These are phyloP conservation scores for Chrysopogon serrulatus DNA, from an alignment of 176 grass and related monocot species.

Conservation along the genomic window DNA sequence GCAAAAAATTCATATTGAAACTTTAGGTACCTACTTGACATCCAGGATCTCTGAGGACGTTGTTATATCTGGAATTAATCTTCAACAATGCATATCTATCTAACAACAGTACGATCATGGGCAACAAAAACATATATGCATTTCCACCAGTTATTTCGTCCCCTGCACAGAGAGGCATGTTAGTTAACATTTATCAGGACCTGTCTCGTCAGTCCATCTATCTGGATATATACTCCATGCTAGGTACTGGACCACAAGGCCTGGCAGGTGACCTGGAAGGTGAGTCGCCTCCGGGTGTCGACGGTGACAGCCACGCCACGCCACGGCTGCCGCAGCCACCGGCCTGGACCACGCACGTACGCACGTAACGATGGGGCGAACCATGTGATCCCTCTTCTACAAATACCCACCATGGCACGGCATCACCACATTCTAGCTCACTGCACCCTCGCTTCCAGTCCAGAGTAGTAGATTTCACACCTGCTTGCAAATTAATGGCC, in stretches of 20 bases:
- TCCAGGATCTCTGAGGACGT: too few relatives aligned
- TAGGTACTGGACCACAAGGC: neutral
- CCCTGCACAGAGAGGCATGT: neutral
- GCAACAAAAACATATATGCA: neutral
- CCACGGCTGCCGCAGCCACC: neutral
- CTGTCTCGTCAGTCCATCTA: neutral
- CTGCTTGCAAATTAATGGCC: slow-evolving; percentile 38
- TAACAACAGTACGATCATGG: neutral
- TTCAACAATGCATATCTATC: too few relatives aligned
- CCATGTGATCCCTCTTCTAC: neutral
- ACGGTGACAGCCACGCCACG: neutral
- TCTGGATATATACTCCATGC: neutral
- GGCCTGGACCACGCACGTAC: neutral
- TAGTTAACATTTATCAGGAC: neutral
- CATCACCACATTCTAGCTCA: neutral
- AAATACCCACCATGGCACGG: neutral
- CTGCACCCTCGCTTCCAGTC: neutral
- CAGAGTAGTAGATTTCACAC: too few relatives aligned
- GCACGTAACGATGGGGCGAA: neutral
- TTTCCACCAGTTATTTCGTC: neutral
- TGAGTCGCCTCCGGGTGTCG: neutral
- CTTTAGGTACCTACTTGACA: too few relatives aligned
- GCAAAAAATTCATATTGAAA: too few relatives aligned
- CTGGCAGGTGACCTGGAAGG: neutral
- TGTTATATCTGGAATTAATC: too few relatives aligned